Base-by-base conservation (phyloP, 768 basidiomycete genomes). In the Leccinum obscurum region DNA sequence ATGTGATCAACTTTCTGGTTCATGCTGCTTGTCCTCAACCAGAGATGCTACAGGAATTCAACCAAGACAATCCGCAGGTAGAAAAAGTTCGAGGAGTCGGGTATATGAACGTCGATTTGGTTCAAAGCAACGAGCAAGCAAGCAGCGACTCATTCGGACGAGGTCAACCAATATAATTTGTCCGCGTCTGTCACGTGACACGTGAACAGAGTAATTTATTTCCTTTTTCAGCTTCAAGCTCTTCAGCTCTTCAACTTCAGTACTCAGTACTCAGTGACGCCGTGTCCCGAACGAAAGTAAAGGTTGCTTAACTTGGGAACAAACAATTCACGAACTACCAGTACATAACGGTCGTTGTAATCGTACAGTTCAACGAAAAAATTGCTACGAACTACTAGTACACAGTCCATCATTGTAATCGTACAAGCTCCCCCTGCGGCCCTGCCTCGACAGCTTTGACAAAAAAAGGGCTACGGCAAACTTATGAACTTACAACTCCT, bases 141-240 rank as follows among this genome's bases (percentile, higher is more conserved):
- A 44, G 44, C 10, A 44, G n/a, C n/a, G n/a, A 44, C 10, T 14
- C n/a, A 20, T 44, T 44, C 41, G n/a, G 52, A 56, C 58, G 52
- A 32, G 58, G 53, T 30, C 58, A 63, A 54, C 50, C 57, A 22
- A 2, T 44, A 11, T 50, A 22, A 26, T 28, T 52, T 26, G n/a
- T 26, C 26, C 70, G 70, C 70, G 70, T 70, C 56, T 34, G 59
- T 72, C 73, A 72, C 72, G 72, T 72, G 67, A 48, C 69, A 72
- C 72, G 69, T 72, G 67, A 48, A 9, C 17, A 35, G 7, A 15
- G 10, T 49, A 37, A 13, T 6, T n/a, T 11, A 2, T 14, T 17
- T 39, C 8, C 11, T 17, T 37, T 15, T 15, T 4, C 8, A 41
- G 39, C 39, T n/a, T 41, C n/a, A 17, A n/a, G 37, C 15, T 22